phyloP scores from a whole-genome alignment of 805 yeast genomes.

The Pichia pseudocactophila region DNA sequence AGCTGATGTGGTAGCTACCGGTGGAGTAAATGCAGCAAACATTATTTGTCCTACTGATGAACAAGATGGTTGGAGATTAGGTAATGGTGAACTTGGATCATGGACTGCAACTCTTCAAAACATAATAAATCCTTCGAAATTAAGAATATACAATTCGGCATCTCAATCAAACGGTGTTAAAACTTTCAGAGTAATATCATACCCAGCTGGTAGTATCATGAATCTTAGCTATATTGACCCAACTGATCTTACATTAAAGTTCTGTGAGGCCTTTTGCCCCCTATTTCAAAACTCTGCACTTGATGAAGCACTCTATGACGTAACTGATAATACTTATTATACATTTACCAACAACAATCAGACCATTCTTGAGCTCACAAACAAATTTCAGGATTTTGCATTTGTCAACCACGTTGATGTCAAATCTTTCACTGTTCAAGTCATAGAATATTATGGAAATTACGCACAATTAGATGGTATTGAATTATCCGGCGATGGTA shows the following conservation, averaged over 20 bases:
- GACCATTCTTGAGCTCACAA: slow-evolving; percentile 11
- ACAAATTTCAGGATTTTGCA: slow-evolving; percentile 69
- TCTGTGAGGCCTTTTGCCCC: slow-evolving; percentile 91
- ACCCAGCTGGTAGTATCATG: slow-evolving; percentile 85
- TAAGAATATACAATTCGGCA: slow-evolving; percentile 60
- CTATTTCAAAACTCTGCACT: slow-evolving; percentile 33
- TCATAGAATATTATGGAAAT: slow-evolving; percentile 60
- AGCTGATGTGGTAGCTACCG: slow-evolving; percentile 5
- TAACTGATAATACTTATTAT: slow-evolving; percentile 6
- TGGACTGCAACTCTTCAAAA: slow-evolving; percentile 55
- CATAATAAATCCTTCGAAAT: slow-evolving; percentile 55
- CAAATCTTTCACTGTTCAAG: slow-evolving; percentile 50
- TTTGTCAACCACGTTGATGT: slow-evolving; percentile 64
- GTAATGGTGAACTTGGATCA: slow-evolving; percentile 45
- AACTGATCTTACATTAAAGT: slow-evolving; percentile 38
- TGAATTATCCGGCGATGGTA: slow-evolving; percentile 54
- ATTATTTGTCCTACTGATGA: slow-evolving; percentile 49
- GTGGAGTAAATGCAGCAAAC: slow-evolving; percentile 24
- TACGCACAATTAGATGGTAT: slow-evolving; percentile 66
- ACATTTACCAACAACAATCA: slow-evolving; percentile 14
- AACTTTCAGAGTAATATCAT: slow-evolving; percentile 62
- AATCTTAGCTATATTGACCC: slow-evolving; percentile 83
- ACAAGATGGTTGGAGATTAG: slow-evolving; percentile 42
- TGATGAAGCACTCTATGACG: slow-evolving; percentile 17
- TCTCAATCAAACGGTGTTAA: slow-evolving; percentile 37